phyloP scores from a whole-genome alignment of 805 yeast genomes.

The Cephaloascus albidus region DNA sequence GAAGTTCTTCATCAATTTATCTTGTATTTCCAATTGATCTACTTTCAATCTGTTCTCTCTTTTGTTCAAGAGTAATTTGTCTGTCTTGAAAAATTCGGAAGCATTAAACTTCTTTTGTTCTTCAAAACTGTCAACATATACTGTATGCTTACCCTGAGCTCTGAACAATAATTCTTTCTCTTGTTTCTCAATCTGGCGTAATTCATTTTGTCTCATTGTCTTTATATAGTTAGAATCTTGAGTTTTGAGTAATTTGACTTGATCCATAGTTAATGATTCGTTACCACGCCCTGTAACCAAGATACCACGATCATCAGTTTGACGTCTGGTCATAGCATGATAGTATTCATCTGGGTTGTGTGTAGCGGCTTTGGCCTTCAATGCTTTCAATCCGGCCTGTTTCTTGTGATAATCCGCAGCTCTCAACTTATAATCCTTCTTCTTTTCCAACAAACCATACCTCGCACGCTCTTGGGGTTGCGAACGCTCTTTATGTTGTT shows the following conservation, averaged over 20 bases:
- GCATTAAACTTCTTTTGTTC: conserved; percentile 54
- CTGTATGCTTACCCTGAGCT: conserved; percentile 70
- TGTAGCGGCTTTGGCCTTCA: conserved; percentile 61
- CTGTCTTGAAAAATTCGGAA: conserved; percentile 62
- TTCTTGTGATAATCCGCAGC: conserved; percentile 51
- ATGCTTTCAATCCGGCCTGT: conserved; percentile 55
- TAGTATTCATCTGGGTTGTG: conserved; percentile 94
- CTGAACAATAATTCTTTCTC: conserved; percentile 38
- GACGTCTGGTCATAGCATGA: conserved; percentile 76
- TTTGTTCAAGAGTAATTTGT: conserved; percentile 46
- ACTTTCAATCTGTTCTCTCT: conserved; percentile 64
- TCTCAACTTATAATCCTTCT: conserved; percentile 51
- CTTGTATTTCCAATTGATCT: conserved; percentile 44
- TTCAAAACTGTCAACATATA: conserved; percentile 63
- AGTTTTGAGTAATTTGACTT: conserved; percentile 74
- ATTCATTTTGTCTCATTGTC: conserved; percentile 64
- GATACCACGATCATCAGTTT: conserved; percentile 65
- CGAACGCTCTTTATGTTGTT: conserved; percentile 91
- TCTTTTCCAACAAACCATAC: conserved; percentile 87
- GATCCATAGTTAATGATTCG: conserved; percentile 57
- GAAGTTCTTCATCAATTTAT: conserved; percentile 18
- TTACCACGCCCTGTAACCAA: conserved; percentile 56
- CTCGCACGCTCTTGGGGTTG: conserved; percentile 69
- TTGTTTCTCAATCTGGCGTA: conserved; percentile 51
- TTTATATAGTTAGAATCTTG: conserved; percentile 86